Evolutionary conservation across 2,329 filamentous ascomycete genomes (phyloP), one percentile per base, ranked within the genome.

Genomic region (Epicoccum nigrum): DNA sequence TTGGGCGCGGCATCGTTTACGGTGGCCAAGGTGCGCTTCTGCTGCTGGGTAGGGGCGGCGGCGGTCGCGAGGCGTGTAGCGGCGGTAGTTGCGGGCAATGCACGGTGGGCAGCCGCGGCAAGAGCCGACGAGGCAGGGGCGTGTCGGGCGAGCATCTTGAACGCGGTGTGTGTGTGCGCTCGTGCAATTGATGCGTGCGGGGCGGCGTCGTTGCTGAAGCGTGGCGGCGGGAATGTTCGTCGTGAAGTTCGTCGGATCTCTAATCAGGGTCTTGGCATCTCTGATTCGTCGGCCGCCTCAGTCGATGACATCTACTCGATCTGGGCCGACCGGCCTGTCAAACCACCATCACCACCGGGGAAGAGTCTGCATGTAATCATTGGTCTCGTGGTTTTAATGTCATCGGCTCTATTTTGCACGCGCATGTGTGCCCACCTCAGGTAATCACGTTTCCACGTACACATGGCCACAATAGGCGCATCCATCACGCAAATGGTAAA

Each of bases 11-110:
- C 71, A 65, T 81, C 79, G 56, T 79, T 75, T 25, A 81, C 78
- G n/a, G 82, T 74, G 70, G 82, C 73, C 78, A 97, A 88, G 64
- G 83, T 83, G 74, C 93, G 87, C 70, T 76, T 77, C 73, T 85
- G 83, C 64, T 80, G 77, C 48, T 60, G 64, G 43, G 65, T 68
- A 37, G 64, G 62, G 53, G 67, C 78, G 67, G 77, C 77, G 49
- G 62, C 59, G 64, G 75, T 62, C 60, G 70, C 68, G 58, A 73
- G 66, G 56, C 72, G 72, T 53, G 72, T 67, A 45, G 68, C 67
- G 59, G 71, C 65, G 44, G 68, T 59, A 48, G 71, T 68, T 49
- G 71, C 69, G 42, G 76, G 76, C 38, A 76, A 68, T 51, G 72
- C 66, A 59, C 74, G 74, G 61, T 74, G 72, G 53, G 74, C 69